Evolutionary conservation across 2,329 filamentous ascomycete genomes (phyloP).

Genomic region (Amauroascus niger): DNA sequence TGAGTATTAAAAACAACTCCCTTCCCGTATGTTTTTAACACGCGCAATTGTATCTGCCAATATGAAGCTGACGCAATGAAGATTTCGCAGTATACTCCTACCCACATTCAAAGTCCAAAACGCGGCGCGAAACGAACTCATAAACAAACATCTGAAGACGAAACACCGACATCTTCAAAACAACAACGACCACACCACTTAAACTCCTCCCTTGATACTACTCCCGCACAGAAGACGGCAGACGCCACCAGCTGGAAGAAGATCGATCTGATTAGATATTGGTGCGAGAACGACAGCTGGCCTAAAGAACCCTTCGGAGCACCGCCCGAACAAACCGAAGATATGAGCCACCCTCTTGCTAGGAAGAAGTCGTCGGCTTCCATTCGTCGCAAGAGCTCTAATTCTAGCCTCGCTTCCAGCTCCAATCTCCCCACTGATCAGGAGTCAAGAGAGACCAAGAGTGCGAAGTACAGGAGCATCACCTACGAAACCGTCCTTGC

Average conservation of each 20-base stretch:
- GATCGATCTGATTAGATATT: constrained; percentile 21
- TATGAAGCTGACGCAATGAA: too few relatives aligned
- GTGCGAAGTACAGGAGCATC: constrained; percentile 28
- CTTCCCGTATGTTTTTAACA: too few relatives aligned
- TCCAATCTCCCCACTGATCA: constrained; percentile 34
- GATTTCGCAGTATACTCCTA: too few relatives aligned
- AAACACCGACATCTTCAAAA: too few relatives aligned
- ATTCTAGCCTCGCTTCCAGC: constrained; percentile 13
- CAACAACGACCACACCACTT: background rate
- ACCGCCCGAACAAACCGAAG: too few relatives aligned
- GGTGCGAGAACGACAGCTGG: constrained; percentile 21
- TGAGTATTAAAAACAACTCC: too few relatives aligned
- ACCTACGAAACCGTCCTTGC: constrained; percentile 32
- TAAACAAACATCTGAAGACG: too few relatives aligned
- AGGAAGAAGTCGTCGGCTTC: too few relatives aligned
- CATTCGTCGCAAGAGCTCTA: constrained; percentile 1
- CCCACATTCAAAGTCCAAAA: too few relatives aligned
- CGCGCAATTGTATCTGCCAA: too few relatives aligned
- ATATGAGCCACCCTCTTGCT: too few relatives aligned
- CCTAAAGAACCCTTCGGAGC: constrained; percentile 15
- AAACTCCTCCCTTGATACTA: background rate
- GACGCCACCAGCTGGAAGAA: background rate
- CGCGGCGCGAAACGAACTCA: too few relatives aligned
- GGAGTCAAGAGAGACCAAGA: constrained; percentile 34
- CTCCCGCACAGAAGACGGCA: background rate